phyloP scores from a whole-genome alignment of 2,329 filamentous ascomycete species.

The Neurospora sp. region DNA sequence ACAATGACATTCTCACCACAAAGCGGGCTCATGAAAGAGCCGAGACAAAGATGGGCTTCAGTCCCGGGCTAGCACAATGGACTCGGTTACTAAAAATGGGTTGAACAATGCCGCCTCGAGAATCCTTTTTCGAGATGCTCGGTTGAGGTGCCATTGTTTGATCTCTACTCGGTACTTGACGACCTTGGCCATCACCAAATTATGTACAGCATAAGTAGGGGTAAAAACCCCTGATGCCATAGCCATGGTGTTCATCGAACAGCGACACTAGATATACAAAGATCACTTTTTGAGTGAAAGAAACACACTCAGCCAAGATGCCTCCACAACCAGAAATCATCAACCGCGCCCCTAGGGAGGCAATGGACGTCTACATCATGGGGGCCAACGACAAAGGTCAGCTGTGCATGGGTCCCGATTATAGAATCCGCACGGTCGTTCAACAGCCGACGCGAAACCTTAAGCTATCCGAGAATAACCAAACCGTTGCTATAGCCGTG shows the following conservation, averaged over 20 bases:
- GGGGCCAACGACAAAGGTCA: constrained; percentile 70
- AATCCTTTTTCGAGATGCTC: not conserved
- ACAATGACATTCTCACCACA: not conserved
- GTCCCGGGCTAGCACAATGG: not conserved
- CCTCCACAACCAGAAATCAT: constrained; percentile 25
- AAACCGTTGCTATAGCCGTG: constrained; percentile 61
- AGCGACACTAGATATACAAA: not conserved
- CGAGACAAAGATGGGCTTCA: not conserved
- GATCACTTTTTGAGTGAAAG: not conserved
- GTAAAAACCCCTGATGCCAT: not conserved
- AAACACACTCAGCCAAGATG: not conserved
- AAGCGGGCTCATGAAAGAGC: not conserved
- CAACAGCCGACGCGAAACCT: constrained; percentile 62
- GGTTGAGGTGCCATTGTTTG: not conserved
- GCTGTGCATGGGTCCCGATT: constrained; percentile 63
- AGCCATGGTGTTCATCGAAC: not conserved
- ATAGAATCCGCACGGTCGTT: constrained; percentile 49
- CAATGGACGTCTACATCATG: constrained; percentile 66
- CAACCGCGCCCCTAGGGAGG: constrained; percentile 50
- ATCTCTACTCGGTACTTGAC: not conserved
- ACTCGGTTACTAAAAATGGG: not conserved
- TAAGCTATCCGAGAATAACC: constrained; percentile 38
- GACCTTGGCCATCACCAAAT: not conserved
- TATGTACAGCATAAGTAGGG: not conserved
- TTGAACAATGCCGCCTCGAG: not conserved